phyloP scores from a whole-genome alignment of 306 rosid genomes.

The Canavalia ensiformis region DNA sequence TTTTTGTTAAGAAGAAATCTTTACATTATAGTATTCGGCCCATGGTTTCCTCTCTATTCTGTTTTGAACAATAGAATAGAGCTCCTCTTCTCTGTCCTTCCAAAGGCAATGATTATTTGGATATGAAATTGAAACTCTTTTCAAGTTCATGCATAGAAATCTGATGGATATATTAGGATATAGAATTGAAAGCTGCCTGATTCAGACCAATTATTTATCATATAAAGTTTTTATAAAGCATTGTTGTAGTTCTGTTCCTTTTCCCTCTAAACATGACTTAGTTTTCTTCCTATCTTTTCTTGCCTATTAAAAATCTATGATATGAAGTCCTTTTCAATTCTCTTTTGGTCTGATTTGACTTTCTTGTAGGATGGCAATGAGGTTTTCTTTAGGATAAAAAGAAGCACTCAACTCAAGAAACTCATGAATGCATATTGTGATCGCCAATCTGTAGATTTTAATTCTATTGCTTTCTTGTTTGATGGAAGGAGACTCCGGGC shows the following conservation, averaged over 20 bases:
- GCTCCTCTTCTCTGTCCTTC: not conserved
- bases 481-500: slow-evolving; percentile 72
- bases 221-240: too few relatives aligned
- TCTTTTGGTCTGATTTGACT: not conserved
- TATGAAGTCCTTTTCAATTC: not conserved
- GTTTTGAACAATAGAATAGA: not conserved
- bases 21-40: not conserved
- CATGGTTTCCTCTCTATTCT: not conserved
- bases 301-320: not conserved
- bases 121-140: not conserved
- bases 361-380: slow-evolving; percentile 65
- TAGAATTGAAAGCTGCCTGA: not conserved
- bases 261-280: not conserved
- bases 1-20: not conserved
- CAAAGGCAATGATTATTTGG: not conserved
- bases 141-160: not conserved
- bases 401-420: slow-evolving; percentile 65
- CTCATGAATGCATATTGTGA: slow-evolving; percentile 78
- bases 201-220: not conserved
- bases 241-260: slow-evolving; percentile 15
- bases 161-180: not conserved
- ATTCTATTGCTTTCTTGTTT: slow-evolving; percentile 77
- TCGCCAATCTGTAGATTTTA: slow-evolving; percentile 61
- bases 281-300: not conserved
- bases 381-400: slow-evolving; percentile 66